Evolutionary conservation across 2,329 filamentous ascomycete species (phyloP), one percentile per base, ranked within the genome.

Genomic region (Eutypella sp.): DNA sequence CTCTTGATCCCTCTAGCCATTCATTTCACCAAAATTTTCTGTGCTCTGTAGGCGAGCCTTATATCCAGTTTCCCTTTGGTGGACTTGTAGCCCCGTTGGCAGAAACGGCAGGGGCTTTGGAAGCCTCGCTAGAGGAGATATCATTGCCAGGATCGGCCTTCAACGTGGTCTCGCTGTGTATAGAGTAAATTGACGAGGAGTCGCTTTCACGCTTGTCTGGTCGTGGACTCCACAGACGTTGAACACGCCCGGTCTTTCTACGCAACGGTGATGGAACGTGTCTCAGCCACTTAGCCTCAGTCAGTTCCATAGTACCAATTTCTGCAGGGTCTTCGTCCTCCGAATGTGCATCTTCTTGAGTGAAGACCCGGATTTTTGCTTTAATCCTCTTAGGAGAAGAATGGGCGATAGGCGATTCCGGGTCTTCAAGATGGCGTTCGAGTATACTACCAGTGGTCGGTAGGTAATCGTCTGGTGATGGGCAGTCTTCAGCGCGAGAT

Each of bases 211-310:
- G 47, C 18, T 49, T 55, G 13, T 52, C 51, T 3, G 51, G 49
- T 29, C 45, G 40, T 18, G 56, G 52, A 25, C 56, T 61, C 56
- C 56, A 59, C 3, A 54, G 37, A 20, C 50, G 40, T 29, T 52
- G 46, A 9, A 42, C 36, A 22, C 44, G 22, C 13, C 40, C 52
- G 34, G 42, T 47, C 18, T 44, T 51, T 33, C 40, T 41, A 18
- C 48, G 40, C 11, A 51, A 31, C n/a, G 60, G 60, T 5, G 62
- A 62, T 3, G 60, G 61, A 11, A 51, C 57, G 19, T 53, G 59
- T 42, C 57, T 52, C 23, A 65, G 53, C 62, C 62, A 65, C 45
- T 63, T 57, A 11, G 59, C 50, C 39, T 64, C 61, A 3, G 47
- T 58, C n/a, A 62, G 39, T 13, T 44, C 55, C 37, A 62, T 47